Evolutionary conservation across 257 asterid genomes (phyloP), one percentile per base, ranked within the genome.

Genomic region (Solanum ossicruentum): DNA sequence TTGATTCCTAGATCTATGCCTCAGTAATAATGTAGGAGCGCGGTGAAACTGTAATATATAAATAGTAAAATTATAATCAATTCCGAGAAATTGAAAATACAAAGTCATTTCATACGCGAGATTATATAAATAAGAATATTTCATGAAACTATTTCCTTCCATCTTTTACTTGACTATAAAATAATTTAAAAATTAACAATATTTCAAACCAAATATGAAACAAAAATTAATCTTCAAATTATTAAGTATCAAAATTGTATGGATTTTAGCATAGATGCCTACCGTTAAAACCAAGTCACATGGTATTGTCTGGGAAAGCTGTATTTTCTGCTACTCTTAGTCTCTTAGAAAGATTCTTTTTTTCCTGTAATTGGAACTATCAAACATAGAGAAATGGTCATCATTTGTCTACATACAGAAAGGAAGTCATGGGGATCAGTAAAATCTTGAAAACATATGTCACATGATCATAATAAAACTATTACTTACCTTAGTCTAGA

Each of bases 351-450:
- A 87, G 84, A 79, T 89, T 86, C 79, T 70, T 80, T 70, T 65
- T 70, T 83, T 26, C 85, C 85, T 82, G 87, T 80, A 81, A 57
- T 80, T 89, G 85, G 84, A 83, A 83, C 57, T 80, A 80, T 73
- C 82, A 83, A 85, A 81, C 36, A 80, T 56, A 67, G 15, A 69
- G 41, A 41, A 73, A 82, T 83, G 84, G 82, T 20, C 55, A 36
- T 84, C 52, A 23, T n/a, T 77, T 83, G 82, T 43, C 81, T 43
- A 79, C 84, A 51, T 75, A 43, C 82, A 84, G 73, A 85, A 65
- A 32, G 87, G 83, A 36, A 83, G 78, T 56, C 58, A 71, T 82
- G 82, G 88, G 87, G 87, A 84, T 86, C 87, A 81, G 80, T 77
- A 85, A 85, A 85, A 75, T 63, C 36, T 83, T 69, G 51, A 66